Conservation (phyloP, 169 alveolate genomes). For the Plasmodium gallinaceum region DNA sequence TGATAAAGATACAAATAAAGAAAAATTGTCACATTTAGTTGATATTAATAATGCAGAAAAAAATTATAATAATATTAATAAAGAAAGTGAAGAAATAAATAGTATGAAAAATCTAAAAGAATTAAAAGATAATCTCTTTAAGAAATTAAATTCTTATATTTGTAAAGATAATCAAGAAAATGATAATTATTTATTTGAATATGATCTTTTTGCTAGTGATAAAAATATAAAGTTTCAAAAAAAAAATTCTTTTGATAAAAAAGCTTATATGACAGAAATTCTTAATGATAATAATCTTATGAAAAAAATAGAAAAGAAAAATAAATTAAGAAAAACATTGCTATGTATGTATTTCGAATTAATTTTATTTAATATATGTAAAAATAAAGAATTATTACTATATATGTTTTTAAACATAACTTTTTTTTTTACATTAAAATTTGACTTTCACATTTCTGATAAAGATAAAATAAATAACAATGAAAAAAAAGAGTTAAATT, state of each 20-base stretch:
- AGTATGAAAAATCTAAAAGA: neutral
- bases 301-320: slow-evolving; percentile 57
- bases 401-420: slow-evolving; percentile 72
- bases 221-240: slow-evolving; percentile 15
- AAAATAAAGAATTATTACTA: slow-evolving; percentile 23
- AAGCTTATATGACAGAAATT: slow-evolving; percentile 42
- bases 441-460: slow-evolving; percentile 2
- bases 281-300: slow-evolving; percentile 15
- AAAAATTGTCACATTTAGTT: no score
- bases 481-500: slow-evolving; percentile 15
- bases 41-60: neutral
- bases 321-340: slow-evolving; percentile 49
- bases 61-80: neutral
- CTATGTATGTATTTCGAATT: slow-evolving; percentile 65
- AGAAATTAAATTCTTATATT: neutral
- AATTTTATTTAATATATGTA: slow-evolving; percentile 35
- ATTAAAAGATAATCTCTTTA: neutral
- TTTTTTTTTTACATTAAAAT: slow-evolving; percentile 21
- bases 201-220: slow-evolving; percentile 18
- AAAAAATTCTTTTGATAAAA: slow-evolving; percentile 30
- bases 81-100: neutral
- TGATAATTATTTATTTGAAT: slow-evolving; percentile 15
- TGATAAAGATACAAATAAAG: no score
- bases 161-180: slow-evolving; percentile 22
- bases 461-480: slow-evolving; percentile 7